A percentile compares a stretch with the other conserved stretches of the same genome.
Evolutionary conservation across 208 protist species (phyloP).

Genomic region (Histomonas meleagridis): DNA sequence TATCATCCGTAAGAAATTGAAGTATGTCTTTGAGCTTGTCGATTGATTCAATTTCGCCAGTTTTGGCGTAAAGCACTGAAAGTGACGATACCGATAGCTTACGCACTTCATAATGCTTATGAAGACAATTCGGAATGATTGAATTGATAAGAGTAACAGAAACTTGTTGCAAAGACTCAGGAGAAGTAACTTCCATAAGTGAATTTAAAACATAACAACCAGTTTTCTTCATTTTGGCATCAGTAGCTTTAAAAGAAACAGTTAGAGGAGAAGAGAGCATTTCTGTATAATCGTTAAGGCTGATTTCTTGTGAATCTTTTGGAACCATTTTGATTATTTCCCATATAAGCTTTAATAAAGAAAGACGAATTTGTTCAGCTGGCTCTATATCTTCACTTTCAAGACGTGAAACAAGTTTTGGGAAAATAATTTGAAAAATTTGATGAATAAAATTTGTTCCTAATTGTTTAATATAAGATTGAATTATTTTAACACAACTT

Average conservation of each 20-base stretch:
- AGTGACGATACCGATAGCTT: not conserved
- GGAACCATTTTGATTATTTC: not conserved
- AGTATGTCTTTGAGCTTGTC: not conserved
- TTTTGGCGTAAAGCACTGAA: not conserved
- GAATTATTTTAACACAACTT: not conserved
- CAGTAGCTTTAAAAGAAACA: not conserved
- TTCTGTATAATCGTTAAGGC: not conserved
- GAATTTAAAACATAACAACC: not conserved
- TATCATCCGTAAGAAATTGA: not conserved
- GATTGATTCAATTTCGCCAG: not conserved
- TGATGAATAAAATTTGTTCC: not conserved
- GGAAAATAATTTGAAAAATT: not conserved
- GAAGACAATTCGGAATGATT: not conserved
- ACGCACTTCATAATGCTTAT: not conserved
- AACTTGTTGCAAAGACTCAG: not conserved
- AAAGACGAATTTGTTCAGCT: not conserved
- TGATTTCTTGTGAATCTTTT: not conserved
- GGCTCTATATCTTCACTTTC: not conserved
- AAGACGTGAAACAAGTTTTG: not conserved
- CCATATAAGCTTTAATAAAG: not conserved
- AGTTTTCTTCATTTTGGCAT: not conserved
- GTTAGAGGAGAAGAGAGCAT: not conserved
- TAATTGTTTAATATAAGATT: not conserved
- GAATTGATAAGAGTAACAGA: not conserved
- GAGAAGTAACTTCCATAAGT: not conserved